Base-by-base conservation (phyloP, 257 asterid species). In the Capsicum rhomboideum region DNA sequence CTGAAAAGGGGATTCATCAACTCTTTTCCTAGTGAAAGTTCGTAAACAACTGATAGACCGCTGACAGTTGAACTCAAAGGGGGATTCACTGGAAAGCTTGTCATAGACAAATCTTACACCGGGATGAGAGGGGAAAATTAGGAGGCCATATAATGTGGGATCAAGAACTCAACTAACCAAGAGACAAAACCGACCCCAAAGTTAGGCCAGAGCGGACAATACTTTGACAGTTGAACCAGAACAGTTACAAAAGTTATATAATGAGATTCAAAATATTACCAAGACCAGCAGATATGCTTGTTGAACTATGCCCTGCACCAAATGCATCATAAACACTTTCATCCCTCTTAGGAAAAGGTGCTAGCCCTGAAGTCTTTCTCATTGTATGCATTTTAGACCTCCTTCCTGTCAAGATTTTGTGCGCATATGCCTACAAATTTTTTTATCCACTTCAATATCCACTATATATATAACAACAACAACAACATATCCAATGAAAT, bases 221-320 rank as follows among this genome's bases (percentile, higher is more conserved):
- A 68, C 77, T 31, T 68, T 8, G 8, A 68, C 77, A 34, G 77
- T 67, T 34, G 28, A 20, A 37, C 52, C 11, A 8, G 58, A 23
- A 26, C 59, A 12, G 2, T 23, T 44, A 63, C 10, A 28, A 63
- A n/a, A n/a, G n/a, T n/a, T n/a, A 63, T 28, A 12, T 6, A 28
- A 63, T 12, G 71, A 42, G 46, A 28, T 2, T 16, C 28, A 16
- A 50, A 17, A 28, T 77, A 77, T 16, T 89, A 93, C 98, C 98
- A 61, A 94, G 91, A 74, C 98, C 98, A 78, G 98, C 95, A 79
- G 98, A 94, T 17, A 94, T 94, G 89, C 97, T 94, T 1, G 97
- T 94, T 29, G 96, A 94, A 87, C 98, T 92, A 72, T 94, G 98
- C 31, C 98, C 98, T n/a, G 90, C 94, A 50, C 97, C 98, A 34